Evolutionary conservation across 2,329 filamentous ascomycete species (phyloP).

Genomic region (Dactylellina cionopaga): DNA sequence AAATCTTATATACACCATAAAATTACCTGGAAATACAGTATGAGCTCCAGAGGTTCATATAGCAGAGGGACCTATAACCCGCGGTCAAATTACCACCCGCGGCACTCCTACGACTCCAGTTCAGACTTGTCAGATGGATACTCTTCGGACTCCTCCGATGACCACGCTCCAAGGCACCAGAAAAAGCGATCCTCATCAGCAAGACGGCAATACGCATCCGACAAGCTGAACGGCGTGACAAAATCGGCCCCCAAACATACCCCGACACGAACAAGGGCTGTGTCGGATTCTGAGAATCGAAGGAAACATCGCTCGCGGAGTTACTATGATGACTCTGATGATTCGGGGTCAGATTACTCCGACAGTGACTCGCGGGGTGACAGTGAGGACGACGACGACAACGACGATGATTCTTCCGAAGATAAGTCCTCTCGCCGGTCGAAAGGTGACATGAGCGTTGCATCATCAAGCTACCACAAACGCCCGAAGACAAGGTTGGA

Average conservation of each 20-base stretch:
- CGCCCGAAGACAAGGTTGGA: slow-evolving; percentile 30
- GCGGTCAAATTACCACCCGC: background rate
- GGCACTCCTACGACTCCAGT: slow-evolving; percentile 3
- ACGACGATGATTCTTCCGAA: slow-evolving; percentile 5
- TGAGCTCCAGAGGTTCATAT: slow-evolving; percentile 6
- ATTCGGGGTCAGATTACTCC: background rate
- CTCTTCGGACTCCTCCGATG: slow-evolving; percentile 10
- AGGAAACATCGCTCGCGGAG: slow-evolving; percentile 1
- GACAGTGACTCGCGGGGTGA: background rate
- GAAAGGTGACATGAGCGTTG: slow-evolving; percentile 33
- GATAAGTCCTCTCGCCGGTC: background rate
- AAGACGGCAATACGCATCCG: slow-evolving; percentile 31
- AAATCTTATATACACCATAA: background rate
- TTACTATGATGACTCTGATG: slow-evolving; percentile 11
- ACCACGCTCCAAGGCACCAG: background rate
- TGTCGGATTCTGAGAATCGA: slow-evolving; percentile 27
- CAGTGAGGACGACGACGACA: background rate
- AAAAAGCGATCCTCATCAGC: slow-evolving; percentile 25
- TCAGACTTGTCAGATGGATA: slow-evolving; percentile 13
- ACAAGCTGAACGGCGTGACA: slow-evolving; percentile 20
- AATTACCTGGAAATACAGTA: too few relatives aligned
- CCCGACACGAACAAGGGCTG: background rate
- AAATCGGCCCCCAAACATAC: background rate
- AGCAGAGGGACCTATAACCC: background rate
- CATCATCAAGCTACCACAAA: slow-evolving; percentile 27